phyloP scores from a whole-genome alignment of 148 eudicot species.

The Fagopyrum homotropicum region DNA sequence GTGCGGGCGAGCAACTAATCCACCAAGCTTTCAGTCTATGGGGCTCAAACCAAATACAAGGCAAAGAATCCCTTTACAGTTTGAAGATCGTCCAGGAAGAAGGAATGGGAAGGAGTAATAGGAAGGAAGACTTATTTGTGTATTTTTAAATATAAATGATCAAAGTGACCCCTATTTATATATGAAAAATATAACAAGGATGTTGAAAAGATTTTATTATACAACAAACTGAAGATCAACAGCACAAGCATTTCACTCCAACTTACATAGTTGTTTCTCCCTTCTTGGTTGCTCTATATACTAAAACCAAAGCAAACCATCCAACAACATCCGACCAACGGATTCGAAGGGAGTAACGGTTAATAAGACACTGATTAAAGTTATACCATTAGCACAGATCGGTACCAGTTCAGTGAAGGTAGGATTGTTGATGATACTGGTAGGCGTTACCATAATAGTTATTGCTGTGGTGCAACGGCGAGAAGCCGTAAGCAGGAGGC shows the following conservation, averaged over 20 bases:
- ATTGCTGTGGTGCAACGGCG: conserved; percentile 63
- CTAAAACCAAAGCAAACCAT: conserved; percentile 39
- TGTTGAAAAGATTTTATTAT: conserved; percentile 40
- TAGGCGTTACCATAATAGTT: conserved; percentile 70
- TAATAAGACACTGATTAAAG: conserved; percentile 32
- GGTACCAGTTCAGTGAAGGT: conserved; percentile 57
- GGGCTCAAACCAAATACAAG: no score
- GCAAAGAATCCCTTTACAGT: no score
- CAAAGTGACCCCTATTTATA: no score
- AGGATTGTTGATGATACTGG: conserved; percentile 64
- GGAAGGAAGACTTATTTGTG: no score
- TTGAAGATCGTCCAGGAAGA: no score
- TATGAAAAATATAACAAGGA: background rate
- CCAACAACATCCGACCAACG: conserved; percentile 37
- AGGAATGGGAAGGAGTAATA: no score
- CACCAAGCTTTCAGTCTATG: no score
- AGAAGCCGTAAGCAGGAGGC: conserved; percentile 39
- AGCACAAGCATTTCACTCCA: background rate
- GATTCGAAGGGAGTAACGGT: conserved; percentile 58
- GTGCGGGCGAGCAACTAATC: no score
- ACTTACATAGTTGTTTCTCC: conserved; percentile 16
- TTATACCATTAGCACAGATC: conserved; percentile 31
- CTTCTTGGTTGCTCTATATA: conserved; percentile 23
- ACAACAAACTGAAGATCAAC: conserved; percentile 41
- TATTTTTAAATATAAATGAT: no score